A percentile compares a stretch with the other conserved stretches of the same genome.
Conservation (phyloP, 208 protist species). For the Trypanosoma platydactyli region DNA sequence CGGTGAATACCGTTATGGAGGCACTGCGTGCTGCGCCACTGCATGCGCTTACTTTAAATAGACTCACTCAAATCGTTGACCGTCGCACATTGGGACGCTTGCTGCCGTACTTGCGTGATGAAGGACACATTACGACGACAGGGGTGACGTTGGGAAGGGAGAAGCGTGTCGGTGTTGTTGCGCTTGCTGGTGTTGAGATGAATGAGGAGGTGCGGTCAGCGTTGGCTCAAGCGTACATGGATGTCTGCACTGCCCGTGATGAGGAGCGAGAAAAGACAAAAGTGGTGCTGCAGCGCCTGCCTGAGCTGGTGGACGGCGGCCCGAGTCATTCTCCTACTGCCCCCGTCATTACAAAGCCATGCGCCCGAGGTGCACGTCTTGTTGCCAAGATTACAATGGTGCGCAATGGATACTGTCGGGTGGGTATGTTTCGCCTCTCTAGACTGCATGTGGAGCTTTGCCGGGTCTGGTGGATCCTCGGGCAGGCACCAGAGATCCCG, state of each 20-base stretch:
- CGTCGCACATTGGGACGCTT: conserved; percentile 44
- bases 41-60: conserved; percentile 44
- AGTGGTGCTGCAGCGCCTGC: conserved; percentile 45
- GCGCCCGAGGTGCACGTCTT: conserved; percentile 16
- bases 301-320: conserved; percentile 33
- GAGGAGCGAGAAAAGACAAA: conserved; percentile 8
- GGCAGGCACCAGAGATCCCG: neutral
- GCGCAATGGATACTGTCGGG: conserved; percentile 75
- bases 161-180: conserved; percentile 66
- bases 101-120: conserved; percentile 56
- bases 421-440: conserved; percentile 39
- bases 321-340: conserved; percentile 23
- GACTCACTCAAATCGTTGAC: conserved; percentile 50
- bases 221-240: conserved; percentile 35
- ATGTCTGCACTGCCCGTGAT: conserved; percentile 18
- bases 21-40: conserved; percentile 51
- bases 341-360: conserved; percentile 24
- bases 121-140: conserved; percentile 46
- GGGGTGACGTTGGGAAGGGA: conserved; percentile 34
- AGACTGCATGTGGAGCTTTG: conserved; percentile 85
- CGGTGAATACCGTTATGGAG: conserved; percentile 53
- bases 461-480: conserved; percentile 46
- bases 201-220: conserved; percentile 6
- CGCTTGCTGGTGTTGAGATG: conserved; percentile 30
- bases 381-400: conserved; percentile 52